A percentile compares a stretch with the other conserved stretches of the same genome.
phyloP scores from a whole-genome alignment of 768 basidiomycete species.

The Hygrophorus pudorinus region DNA sequence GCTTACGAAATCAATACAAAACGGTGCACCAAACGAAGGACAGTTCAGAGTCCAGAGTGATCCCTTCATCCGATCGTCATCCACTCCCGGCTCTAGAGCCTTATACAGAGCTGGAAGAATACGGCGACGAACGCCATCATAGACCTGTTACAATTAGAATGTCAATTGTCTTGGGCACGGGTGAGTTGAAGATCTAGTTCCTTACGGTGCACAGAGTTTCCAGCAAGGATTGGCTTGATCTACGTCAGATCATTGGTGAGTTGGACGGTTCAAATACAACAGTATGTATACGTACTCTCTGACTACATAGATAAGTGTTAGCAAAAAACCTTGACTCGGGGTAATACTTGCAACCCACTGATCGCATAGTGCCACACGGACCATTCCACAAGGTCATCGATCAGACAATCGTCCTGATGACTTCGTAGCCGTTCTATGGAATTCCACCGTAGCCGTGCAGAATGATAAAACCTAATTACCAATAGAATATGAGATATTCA shows the following conservation, averaged over 20 bases:
- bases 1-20: background rate
- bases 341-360: constrained; percentile 6
- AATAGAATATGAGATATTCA: constrained; percentile 1
- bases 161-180: background rate
- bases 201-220: constrained; percentile 43
- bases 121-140: constrained; percentile 61
- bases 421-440: constrained; percentile 59
- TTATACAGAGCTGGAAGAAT: constrained; percentile 48
- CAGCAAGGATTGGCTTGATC: constrained; percentile 38
- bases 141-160: constrained; percentile 29
- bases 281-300: constrained; percentile 20
- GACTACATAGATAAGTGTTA: background rate
- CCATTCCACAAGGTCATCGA: constrained; percentile 69
- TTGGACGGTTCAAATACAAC: background rate
- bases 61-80: constrained; percentile 91
- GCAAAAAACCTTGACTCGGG: background rate
- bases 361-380: constrained; percentile 67
- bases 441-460: constrained; percentile 62
- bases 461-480: constrained; percentile 45
- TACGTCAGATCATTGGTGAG: constrained; percentile 9
- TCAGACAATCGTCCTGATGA: constrained; percentile 46
- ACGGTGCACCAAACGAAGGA: constrained; percentile 35
- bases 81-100: constrained; percentile 55
- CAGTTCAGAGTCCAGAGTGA: constrained; percentile 71
- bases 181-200: background rate